Base-by-base conservation (phyloP, 2,329 filamentous ascomycete genomes). In the Penicillium sp. region DNA sequence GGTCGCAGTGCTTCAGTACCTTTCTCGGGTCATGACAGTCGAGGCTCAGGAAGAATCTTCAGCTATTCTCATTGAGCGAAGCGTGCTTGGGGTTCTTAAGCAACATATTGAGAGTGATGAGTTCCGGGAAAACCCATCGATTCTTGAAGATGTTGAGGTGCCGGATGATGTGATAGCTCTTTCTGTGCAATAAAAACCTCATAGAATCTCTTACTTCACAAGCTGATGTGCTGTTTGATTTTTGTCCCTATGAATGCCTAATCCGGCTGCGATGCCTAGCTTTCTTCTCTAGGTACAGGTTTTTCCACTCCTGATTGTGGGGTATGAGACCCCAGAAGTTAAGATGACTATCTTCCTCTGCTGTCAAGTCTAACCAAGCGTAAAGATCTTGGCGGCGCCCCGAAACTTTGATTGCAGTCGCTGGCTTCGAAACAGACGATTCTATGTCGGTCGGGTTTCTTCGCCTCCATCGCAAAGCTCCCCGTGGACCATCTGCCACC, bases 31-130 rank as follows among this genome's bases (percentile, higher is more conserved):
- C n/a, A 54, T 64, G 61, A 61, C 31, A 45, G 35, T 43, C 4
- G 31, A 37, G 6, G 14, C 57, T 34, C 5, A 12, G 14, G 41
- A 22, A 1, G 58, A 64, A 45, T 35, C 51, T 51, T 59, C 58
- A 7, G 56, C 54, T 10, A 35, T 65, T 14, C 50, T 65, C 22
- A 54, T 65, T 20, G 61, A 65, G 42, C 61, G 63, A 17, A 63
- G 61, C 48, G 34, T 65, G 28, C 39, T 61, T 34, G 54, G 38
- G 3, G 52, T 60, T 11, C 39, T 65, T 20, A 63, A 61, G n/a
- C 15, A 57, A 6, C 43, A 58, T 35, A 57, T 63, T 25, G 58
- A 59, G 34, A 56, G 54, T 38, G 54, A 57, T 22, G 41, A 58
- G 12, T 65, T 65, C 15, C 38, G 52, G 10, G 20, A 58, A 11